Percentiles rank a stretch among this genome's conserved stretches.
These are phyloP conservation scores for Chenopodium berlandieri DNA, from an alignment of 148 eudicot genomes.

Conservation along the genomic window DNA sequence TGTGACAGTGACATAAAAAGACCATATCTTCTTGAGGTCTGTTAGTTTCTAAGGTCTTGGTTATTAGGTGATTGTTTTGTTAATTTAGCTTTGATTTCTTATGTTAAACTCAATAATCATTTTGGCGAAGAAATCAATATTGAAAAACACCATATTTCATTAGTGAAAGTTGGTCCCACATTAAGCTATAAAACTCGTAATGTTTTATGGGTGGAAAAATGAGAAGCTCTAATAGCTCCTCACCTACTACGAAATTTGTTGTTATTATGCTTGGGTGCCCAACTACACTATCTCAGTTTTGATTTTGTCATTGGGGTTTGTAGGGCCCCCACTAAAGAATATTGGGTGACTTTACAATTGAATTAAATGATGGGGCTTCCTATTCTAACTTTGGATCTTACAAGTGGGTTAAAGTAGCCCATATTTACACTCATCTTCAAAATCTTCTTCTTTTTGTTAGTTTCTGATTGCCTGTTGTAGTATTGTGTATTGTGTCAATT, in stretches of 20 bases:
- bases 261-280: not conserved
- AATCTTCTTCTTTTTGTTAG: not conserved
- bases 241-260: conserved; percentile 23
- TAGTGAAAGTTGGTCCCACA: conserved; percentile 10
- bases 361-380: too few relatives aligned
- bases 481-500: not conserved
- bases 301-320: too few relatives aligned
- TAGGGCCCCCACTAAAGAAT: too few relatives aligned
- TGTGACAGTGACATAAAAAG: conserved; percentile 28
- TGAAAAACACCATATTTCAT: not conserved
- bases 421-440: not conserved
- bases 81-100: not conserved
- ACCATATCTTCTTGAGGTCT: too few relatives aligned
- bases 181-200: not conserved
- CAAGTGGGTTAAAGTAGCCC: not conserved
- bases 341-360: too few relatives aligned
- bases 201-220: conserved; percentile 6
- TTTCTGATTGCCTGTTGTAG: not conserved
- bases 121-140: not conserved
- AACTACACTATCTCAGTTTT: too few relatives aligned
- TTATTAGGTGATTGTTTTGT: too few relatives aligned
- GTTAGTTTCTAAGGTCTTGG: too few relatives aligned
- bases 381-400: not conserved
- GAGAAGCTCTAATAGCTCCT: conserved; percentile 7
- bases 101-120: not conserved